Base-by-base conservation (phyloP, 2,329 filamentous ascomycete genomes). In the Macrophomina pseudophaseolina region DNA sequence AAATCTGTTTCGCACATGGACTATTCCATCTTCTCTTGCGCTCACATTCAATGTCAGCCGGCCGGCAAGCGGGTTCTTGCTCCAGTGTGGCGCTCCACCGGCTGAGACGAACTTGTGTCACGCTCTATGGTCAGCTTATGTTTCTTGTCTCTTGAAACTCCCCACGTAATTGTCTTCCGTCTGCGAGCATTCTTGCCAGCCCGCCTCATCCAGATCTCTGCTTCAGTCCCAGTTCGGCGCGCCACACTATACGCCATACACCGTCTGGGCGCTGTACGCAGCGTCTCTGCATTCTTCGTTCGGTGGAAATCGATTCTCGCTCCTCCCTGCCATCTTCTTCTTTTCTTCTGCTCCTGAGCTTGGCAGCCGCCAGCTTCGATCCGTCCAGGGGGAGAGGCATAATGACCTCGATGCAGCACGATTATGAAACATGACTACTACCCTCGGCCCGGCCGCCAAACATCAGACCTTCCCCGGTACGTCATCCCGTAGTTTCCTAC, bases 381-480 rank as follows among this genome's bases (percentile, higher is more conserved):
- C 30, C n/a, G 40, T 16, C 49, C 63, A 65, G 52, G 42, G 42
- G 53, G 63, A 49, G 14, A 23, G 28, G n/a, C 63, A 49, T 65
- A 51, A 65, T 32, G 23, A 38, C 30, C 63, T 58, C 18, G n/a
- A 32, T 40, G 32, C 40, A 58, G 46, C 63, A 65, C 51, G 33
- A 28, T 30, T 32, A 48, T 56, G 63, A 65, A 53, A 65, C 63
- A 65, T 48, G 63, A 32, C 63, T 38, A 56, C 40, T 18, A 18
- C n/a, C 51, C 23, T 56, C 49, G 40, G 28, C 35, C 18, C 53
- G 35, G 12, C 12, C n/a, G 2, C 35, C 18, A 23, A 40, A 35
- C 54, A 59, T 3, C 23, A 59, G 38, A 38, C 40, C 38, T 35
- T 23, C 42, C 33, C 49, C 58, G 58, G 18, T 30, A 12, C 9